These are phyloP conservation scores for Metschnikowia bowlesiae DNA, from an alignment of 805 yeast genomes.

Conservation along the genomic window DNA sequence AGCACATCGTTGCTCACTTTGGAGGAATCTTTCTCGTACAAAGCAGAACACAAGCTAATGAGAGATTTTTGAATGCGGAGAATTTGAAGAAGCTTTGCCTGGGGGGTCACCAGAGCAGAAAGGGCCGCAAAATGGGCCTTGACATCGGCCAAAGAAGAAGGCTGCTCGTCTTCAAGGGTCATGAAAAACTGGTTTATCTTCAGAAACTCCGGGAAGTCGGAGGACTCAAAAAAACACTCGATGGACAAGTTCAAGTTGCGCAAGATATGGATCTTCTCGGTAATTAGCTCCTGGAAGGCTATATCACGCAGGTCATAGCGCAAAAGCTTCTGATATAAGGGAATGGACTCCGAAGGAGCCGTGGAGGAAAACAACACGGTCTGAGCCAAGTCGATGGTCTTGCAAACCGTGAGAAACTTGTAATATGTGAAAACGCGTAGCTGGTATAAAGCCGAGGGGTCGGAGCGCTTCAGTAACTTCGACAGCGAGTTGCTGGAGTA, in stretches of 20 bases:
- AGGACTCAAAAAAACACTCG: constrained; percentile 26
- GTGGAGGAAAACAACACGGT: constrained; percentile 24
- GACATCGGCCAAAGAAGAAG: constrained; percentile 17
- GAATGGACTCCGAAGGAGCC: constrained; percentile 24
- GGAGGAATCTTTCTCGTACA: constrained; percentile 18
- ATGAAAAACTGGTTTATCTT: constrained; percentile 12
- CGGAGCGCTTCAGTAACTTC: constrained; percentile 34
- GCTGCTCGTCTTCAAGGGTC: constrained; percentile 6
- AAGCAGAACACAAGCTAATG: constrained; percentile 16
- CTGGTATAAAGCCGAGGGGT: constrained; percentile 34
- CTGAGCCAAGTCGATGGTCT: constrained; percentile 33
- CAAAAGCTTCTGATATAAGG: constrained; percentile 37
- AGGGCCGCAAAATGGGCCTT: constrained; percentile 18
- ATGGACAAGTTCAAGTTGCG: constrained; percentile 26
- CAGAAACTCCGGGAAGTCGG: constrained; percentile 7
- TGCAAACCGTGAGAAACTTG: constrained; percentile 32
- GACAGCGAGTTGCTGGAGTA: constrained; percentile 31
- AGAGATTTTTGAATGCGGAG: constrained; percentile 31
- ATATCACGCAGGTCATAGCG: constrained; percentile 37
- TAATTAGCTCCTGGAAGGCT: constrained; percentile 31
- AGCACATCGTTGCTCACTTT: constrained; percentile 36
- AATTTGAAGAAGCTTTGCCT: constrained; percentile 26
- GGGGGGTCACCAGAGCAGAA: constrained; percentile 26
- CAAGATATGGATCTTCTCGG: constrained; percentile 29
- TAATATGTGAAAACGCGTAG: constrained; percentile 39